Conservation (phyloP, 139 green algal genomes). For the Closterium sp. region DNA sequence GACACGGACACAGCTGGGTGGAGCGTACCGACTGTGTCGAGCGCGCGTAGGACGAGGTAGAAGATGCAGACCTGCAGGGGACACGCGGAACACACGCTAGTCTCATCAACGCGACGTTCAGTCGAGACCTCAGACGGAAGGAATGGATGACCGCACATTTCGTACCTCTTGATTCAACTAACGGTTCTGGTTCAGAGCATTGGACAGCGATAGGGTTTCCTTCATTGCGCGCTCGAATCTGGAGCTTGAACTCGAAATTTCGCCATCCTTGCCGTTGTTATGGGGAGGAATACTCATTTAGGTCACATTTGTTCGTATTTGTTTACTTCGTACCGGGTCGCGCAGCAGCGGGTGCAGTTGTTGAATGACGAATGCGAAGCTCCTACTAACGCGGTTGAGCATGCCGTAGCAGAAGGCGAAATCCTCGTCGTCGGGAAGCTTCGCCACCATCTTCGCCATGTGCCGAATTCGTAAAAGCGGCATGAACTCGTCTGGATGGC, state of each 20-base stretch:
- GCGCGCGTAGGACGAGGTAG: background rate
- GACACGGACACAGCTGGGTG: too few species aligned
- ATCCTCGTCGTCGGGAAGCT: slow-evolving; percentile 60
- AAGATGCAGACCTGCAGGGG: background rate
- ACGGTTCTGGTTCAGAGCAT: background rate
- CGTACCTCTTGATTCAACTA: too few species aligned
- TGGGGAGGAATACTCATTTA: background rate
- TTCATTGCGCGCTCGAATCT: background rate
- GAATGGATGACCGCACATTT: background rate
- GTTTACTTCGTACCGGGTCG: slow-evolving; percentile 36
- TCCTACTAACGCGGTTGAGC: slow-evolving; percentile 87
- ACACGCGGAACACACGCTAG: background rate
- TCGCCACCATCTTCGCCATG: background rate
- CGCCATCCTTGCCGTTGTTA: background rate
- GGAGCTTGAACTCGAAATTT: background rate
- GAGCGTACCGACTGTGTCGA: background rate
- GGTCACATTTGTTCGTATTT: background rate
- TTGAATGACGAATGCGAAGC: slow-evolving; percentile 95
- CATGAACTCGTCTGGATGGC: slow-evolving; percentile 14
- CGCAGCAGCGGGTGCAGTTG: slow-evolving; percentile 80
- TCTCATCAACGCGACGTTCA: background rate
- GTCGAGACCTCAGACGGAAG: background rate
- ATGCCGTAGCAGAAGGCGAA: slow-evolving; percentile 94
- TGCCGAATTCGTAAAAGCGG: background rate
- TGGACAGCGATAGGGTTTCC: background rate